These are phyloP conservation scores for Mortierella sp. DNA, from an alignment of 371 early-diverging fungal genomes.

Conservation along the genomic window DNA sequence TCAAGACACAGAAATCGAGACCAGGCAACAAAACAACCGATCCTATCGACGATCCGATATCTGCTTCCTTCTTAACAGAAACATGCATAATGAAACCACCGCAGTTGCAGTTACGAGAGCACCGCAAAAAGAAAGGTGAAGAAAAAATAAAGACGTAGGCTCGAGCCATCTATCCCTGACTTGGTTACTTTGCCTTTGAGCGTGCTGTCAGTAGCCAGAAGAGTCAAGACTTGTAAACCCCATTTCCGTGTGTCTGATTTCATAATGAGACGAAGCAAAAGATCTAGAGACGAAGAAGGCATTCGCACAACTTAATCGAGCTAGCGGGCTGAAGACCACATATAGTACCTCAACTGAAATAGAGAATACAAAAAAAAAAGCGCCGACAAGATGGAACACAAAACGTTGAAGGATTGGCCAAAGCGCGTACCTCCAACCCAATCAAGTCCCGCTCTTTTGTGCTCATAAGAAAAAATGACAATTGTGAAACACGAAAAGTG, in stretches of 20 bases:
- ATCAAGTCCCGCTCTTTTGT: not conserved
- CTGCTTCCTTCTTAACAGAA: not conserved
- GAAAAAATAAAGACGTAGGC: not conserved
- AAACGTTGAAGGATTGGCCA: not conserved
- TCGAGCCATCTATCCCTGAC: not conserved
- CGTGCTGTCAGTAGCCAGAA: not conserved
- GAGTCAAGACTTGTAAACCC: not conserved
- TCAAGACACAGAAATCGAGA: not conserved
- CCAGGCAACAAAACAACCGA: not conserved
- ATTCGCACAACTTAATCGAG: too few species aligned
- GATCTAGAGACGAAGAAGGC: too few species aligned
- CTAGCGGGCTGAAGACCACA: too few species aligned
- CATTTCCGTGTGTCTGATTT: too few species aligned
- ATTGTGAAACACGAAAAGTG: constrained; percentile 4
- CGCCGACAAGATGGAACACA: not conserved
- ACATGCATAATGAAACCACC: not conserved
- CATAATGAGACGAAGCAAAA: too few species aligned
- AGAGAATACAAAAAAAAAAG: not conserved
- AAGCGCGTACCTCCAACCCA: not conserved
- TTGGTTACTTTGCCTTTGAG: not conserved
- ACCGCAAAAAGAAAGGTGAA: not conserved
- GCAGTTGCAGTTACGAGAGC: not conserved
- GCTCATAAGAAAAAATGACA: not conserved
- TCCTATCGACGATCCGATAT: not conserved
- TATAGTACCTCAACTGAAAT: not conserved